Evolutionary conservation across 2,329 filamentous ascomycete species (phyloP).

Genomic region (Aciculosporium take): DNA sequence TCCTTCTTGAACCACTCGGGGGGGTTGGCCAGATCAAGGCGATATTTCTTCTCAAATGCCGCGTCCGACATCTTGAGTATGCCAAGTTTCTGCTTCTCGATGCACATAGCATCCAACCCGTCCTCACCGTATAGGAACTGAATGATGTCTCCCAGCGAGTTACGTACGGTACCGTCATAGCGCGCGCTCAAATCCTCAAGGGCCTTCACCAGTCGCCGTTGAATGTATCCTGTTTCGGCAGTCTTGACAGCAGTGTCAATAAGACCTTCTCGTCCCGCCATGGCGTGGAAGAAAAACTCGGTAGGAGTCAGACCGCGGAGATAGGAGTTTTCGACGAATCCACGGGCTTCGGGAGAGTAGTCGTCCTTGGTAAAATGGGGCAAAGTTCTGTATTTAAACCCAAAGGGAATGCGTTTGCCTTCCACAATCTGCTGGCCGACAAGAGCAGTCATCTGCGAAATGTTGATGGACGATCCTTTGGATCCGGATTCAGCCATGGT

Average conservation of each 20-base stretch:
- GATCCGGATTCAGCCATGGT: conserved; percentile 94
- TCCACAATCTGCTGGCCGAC: conserved; percentile 98
- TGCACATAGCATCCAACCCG: conserved; percentile 81
- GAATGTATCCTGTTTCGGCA: conserved; percentile 97
- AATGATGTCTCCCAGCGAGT: conserved; percentile 89
- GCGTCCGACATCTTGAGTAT: conserved; percentile 67
- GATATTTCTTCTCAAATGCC: conserved; percentile 68
- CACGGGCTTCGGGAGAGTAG: conserved; percentile 91
- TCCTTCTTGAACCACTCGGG: conserved; percentile 46
- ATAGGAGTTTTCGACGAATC: conserved; percentile 98
- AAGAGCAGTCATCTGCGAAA: conserved; percentile 97
- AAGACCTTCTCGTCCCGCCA: conserved; percentile 99
- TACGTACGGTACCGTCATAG: conserved; percentile 93
- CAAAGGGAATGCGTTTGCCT: conserved; percentile 96
- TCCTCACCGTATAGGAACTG: conserved; percentile 98
- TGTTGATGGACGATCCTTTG: conserved; percentile 98
- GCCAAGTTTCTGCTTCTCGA: conserved; percentile 85
- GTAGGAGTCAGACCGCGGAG: conserved; percentile 86
- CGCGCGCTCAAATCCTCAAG: conserved; percentile 95
- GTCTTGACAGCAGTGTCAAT: conserved; percentile 99
- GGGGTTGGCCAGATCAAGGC: conserved; percentile 53
- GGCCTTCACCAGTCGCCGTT: conserved; percentile 94
- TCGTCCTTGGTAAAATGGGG: conserved; percentile 99
- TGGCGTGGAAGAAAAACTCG: conserved; percentile 99
- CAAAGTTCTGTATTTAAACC: conserved; percentile 94